Base-by-base conservation (phyloP, 805 yeast genomes). In the Martiniozyma abietophila region DNA sequence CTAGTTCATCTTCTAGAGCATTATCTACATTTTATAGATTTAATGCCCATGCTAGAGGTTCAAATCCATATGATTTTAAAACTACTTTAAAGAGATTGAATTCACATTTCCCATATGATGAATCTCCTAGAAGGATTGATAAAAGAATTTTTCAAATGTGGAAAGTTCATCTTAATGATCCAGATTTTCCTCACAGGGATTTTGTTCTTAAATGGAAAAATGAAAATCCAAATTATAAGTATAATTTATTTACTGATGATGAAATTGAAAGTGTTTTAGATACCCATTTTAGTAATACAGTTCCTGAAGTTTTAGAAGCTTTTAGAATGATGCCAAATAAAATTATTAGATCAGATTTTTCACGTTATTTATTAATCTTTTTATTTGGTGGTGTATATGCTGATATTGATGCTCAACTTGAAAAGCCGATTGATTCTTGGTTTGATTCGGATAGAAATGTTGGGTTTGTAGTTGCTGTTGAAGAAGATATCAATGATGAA, bases 321-420 rank as follows among this genome's bases (percentile, higher is more conserved):
- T 74, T 59, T 49, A 70, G 68, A 44, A 47, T 54, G 35, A 55
- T 74, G 45, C 80, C 81, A 7, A 74, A 71, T 50, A 66, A 63
- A 27, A 64, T 69, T 29, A 56, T 69, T 39, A 56, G 56, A 41
- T 66, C 69, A 54, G 80, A 74, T 50, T 74, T 74, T 42, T 65
- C 75, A 49, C 57, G 80, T 41, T 74, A 74, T 43, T 56, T 73
- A 38, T 61, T 72, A 14, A 49, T 74, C 17, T 72, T 52, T 41
- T 63, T 76, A 12, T 58, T 61, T 34, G 81, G 81, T 38, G 81
- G 81, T 26, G 68, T 71, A 6, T 75, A 75, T 44, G 65, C 76
- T 3, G 81, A 75, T 48, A 68, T 73, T 25, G 81, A 75, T 48
- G 74, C 80, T 1, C 61, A 57, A 43, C 64, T 75, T 7, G 62